These are phyloP conservation scores for Odontarrhena argentea DNA, from an alignment of 345 rosid genomes.

Conservation along the genomic window DNA sequence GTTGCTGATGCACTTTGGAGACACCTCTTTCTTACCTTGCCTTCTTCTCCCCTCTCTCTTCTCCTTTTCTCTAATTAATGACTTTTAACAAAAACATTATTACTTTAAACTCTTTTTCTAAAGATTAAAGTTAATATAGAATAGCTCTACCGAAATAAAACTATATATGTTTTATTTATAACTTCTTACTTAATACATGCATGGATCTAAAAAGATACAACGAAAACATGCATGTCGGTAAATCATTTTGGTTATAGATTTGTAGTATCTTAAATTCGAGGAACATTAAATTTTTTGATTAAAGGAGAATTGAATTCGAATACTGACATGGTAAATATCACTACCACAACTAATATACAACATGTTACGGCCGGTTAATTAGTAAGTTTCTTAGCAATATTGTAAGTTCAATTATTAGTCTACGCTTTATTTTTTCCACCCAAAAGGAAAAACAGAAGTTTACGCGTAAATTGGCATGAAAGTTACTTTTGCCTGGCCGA, in stretches of 20 bases:
- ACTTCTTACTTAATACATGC: neutral
- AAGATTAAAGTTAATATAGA: neutral
- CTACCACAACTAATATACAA: too few species aligned
- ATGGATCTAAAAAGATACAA: slow-evolving; percentile 14
- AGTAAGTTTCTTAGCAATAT: slow-evolving; percentile 9
- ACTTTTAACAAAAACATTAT: too few species aligned
- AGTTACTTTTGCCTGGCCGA: neutral
- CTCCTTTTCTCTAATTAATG: neutral
- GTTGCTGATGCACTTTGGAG: slow-evolving; percentile 40
- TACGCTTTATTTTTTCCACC: neutral
- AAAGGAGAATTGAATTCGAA: too few species aligned
- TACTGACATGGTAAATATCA: too few species aligned
- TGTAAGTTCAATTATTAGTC: neutral
- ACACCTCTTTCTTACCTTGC: slow-evolving; percentile 34
- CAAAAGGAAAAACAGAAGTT: neutral
- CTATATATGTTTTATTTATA: slow-evolving; percentile 5
- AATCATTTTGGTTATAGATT: slow-evolving; percentile 4
- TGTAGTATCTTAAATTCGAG: neutral
- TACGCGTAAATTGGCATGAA: slow-evolving; percentile 23
- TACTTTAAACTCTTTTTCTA: neutral
- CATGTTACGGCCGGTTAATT: too few species aligned
- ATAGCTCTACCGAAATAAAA: neutral
- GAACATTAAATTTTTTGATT: too few species aligned
- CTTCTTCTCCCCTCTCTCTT: slow-evolving; percentile 28
- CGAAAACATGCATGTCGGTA: slow-evolving; percentile 2